Evolutionary conservation across 805 yeast species (phyloP), one percentile per base, ranked within the genome.

Genomic region (Metschnikowia kofuensis): DNA sequence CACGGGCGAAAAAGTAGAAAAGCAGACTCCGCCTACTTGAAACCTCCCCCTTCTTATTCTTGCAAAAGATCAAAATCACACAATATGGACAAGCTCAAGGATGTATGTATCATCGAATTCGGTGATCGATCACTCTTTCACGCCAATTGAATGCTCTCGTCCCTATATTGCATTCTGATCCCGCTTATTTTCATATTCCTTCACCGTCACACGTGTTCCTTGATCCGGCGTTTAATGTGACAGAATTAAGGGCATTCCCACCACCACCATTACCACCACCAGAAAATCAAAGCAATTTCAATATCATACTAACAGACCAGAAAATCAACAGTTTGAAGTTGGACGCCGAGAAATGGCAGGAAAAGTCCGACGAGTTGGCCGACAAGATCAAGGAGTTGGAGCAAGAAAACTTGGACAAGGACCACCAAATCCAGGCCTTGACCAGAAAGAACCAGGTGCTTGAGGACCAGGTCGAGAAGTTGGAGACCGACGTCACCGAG

Each of bases 281-380:
- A 21, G 4, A 21, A 21, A 21, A 21, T 21, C 21, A 21, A 21
- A 21, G 21, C 21, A 4, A 21, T 21, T 3, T 21, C 4, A 21
- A 3, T 4, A 21, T 21, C 21, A 15, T 40, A 55, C 58, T 55
- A 53, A 51, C 55, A 2, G 27, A 12, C 56, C 21, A 88, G 95
- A 90, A 89, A 82, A 77, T 90, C 76, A 85, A 77, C 79, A 84
- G 84, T 73, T 83, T 94, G 71, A 91, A 92, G 75, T 78, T 88
- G 63, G 98, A 94, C 68, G 92, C 96, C 59, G 99, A 94, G 77
- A 78, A 85, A 62, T 95, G 99, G 89, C 97, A 92, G 77, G 97
- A 89, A 70, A 89, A 90, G 78, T 85, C 94, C 53, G 99, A 94
- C 65, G 96, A 88, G 63, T 80, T 87, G 63, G 73, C 83, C 53